Percentiles rank a stretch among this genome's conserved stretches.
These are phyloP conservation scores for Aspergillus latus DNA, from an alignment of 2,329 filamentous ascomycete species.

Conservation along the genomic window DNA sequence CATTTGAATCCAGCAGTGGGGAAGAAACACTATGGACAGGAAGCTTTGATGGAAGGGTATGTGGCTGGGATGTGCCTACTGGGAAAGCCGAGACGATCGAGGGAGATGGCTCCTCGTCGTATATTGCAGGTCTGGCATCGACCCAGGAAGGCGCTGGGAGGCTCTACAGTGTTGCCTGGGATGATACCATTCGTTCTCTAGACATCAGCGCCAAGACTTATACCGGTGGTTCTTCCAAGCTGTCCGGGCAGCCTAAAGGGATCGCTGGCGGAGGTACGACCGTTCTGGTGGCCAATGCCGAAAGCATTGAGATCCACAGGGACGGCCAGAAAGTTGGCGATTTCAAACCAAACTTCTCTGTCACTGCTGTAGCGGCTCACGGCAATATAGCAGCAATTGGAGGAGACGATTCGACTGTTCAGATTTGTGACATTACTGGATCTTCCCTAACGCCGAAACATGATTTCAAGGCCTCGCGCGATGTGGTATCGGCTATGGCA, in stretches of 20 bases:
- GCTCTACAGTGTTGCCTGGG: constrained; percentile 89
- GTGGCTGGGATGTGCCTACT: constrained; percentile 74
- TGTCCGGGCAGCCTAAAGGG: constrained; percentile 78
- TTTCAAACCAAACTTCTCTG: constrained; percentile 61
- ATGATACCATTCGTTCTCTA: constrained; percentile 80
- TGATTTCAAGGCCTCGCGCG: constrained; percentile 66
- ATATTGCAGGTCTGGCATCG: constrained; percentile 73
- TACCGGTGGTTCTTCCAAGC: constrained; percentile 64
- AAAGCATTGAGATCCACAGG: constrained; percentile 60
- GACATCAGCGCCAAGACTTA: constrained; percentile 76
- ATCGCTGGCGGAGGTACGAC: constrained; percentile 56
- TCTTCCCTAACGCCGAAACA: constrained; percentile 55
- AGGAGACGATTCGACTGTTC: constrained; percentile 69
- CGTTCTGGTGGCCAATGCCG: constrained; percentile 60
- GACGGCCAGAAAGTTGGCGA: constrained; percentile 61
- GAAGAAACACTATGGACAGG: constrained; percentile 76
- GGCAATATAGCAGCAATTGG: constrained; percentile 72
- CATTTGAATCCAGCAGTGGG: constrained; percentile 49
- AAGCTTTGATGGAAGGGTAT: constrained; percentile 85
- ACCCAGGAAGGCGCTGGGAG: constrained; percentile 53
- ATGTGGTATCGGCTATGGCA: constrained; percentile 73
- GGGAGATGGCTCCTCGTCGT: constrained; percentile 80
- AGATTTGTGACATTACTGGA: constrained; percentile 67
- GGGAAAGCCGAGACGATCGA: constrained; percentile 71
- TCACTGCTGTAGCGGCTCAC: constrained; percentile 70